Evolutionary conservation across 2,329 filamentous ascomycete species (phyloP).

Genomic region (Cladobotryum protrusum): DNA sequence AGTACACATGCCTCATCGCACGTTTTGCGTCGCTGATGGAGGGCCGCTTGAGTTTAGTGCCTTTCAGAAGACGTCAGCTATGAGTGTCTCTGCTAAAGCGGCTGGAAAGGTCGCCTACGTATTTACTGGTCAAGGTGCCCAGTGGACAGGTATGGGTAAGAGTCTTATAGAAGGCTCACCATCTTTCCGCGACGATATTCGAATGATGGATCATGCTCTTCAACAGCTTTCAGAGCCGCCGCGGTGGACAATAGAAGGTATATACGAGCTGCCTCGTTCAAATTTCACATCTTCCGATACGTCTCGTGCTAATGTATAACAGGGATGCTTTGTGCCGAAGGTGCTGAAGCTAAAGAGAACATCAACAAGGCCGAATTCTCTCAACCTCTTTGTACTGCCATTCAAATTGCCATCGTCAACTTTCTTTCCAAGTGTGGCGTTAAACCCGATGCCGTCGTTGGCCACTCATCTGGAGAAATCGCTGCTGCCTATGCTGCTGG

Average conservation of each 20-base stretch:
- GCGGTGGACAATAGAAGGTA: slow-evolving; percentile 15
- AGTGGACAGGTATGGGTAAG: slow-evolving; percentile 27
- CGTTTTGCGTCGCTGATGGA: not conserved
- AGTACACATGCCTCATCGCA: not conserved
- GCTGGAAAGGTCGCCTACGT: slow-evolving; percentile 7
- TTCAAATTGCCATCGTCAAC: slow-evolving; percentile 39
- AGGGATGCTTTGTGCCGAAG: not conserved
- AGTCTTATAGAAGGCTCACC: slow-evolving; percentile 15
- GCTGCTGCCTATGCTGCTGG: slow-evolving; percentile 38
- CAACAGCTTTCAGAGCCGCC: not conserved
- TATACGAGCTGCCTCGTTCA: too few relatives aligned
- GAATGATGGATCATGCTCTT: slow-evolving; percentile 7
- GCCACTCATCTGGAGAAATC: slow-evolving; percentile 40
- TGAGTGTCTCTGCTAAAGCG: too few relatives aligned
- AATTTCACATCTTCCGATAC: too few relatives aligned
- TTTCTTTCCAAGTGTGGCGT: slow-evolving; percentile 28
- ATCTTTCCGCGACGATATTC: slow-evolving; percentile 8
- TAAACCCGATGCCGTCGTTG: slow-evolving; percentile 28
- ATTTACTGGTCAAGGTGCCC: slow-evolving; percentile 32
- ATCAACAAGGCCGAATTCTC: slow-evolving; percentile 20
- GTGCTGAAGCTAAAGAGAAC: not conserved
- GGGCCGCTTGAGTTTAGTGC: not conserved
- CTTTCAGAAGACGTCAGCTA: not conserved
- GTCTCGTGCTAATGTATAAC: too few relatives aligned
- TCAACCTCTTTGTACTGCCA: slow-evolving; percentile 36